Evolutionary conservation across 768 basidiomycete species (phyloP).

Genomic region (Lentinula detonsa): DNA sequence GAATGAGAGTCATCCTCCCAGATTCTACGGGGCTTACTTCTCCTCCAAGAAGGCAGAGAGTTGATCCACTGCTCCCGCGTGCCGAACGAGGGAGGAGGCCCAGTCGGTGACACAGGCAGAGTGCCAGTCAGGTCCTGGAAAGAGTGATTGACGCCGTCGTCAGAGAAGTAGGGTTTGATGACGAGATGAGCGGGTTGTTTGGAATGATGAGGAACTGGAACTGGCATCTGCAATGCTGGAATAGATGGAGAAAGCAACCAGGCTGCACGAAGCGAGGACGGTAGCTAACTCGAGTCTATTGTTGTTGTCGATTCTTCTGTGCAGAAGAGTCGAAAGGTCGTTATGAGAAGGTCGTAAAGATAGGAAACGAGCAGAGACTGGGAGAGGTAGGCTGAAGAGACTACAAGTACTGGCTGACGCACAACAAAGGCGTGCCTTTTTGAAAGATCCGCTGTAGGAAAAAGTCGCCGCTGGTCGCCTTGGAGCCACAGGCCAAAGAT

Average conservation of each 20-base stretch:
- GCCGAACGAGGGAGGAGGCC: constrained; percentile 58
- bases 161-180: constrained; percentile 51
- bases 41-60: constrained; percentile 67
- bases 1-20: constrained; percentile 49
- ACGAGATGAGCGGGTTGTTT: constrained; percentile 60
- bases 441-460: constrained; percentile 21
- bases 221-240: constrained; percentile 69
- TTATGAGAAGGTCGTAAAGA: constrained; percentile 64
- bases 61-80: constrained; percentile 70
- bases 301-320: constrained; percentile 28
- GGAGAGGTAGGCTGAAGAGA: constrained; percentile 17
- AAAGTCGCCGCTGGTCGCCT: constrained; percentile 17
- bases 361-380: constrained; percentile 14
- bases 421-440: constrained; percentile 95
- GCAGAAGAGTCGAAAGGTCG: constrained; percentile 47
- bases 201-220: constrained; percentile 65
- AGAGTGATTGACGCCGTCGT: constrained; percentile 33
- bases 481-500: constrained; percentile 2
- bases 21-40: constrained; percentile 58
- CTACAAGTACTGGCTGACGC: constrained; percentile 62
- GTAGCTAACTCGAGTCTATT: constrained; percentile 35
- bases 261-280: constrained; percentile 32
- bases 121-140: constrained; percentile 51
- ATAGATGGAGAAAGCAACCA: constrained; percentile 36
- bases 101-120: constrained; percentile 53